These are phyloP conservation scores for Talaromyces atroroseus DNA, from an alignment of 2,329 filamentous ascomycete species.

Conservation along the genomic window DNA sequence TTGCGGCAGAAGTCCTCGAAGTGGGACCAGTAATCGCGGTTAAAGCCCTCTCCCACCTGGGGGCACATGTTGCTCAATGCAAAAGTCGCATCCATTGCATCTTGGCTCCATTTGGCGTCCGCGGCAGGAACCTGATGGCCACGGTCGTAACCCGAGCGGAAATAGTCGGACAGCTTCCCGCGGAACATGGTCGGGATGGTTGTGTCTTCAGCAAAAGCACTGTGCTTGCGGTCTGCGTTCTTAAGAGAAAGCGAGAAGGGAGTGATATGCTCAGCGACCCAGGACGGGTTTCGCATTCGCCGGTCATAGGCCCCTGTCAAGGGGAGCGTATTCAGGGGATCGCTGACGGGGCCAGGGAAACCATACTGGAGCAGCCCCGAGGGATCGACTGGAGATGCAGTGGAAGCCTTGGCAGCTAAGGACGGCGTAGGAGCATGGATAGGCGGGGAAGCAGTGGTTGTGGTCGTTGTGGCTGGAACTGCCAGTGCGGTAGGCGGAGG, in stretches of 20 bases:
- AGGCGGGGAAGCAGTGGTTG: constrained; percentile 27
- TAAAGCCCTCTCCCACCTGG: constrained; percentile 97
- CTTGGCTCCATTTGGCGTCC: constrained; percentile 91
- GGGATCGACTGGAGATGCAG: constrained; percentile 59
- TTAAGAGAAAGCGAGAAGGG: constrained; percentile 69
- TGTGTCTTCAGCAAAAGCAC: constrained; percentile 74
- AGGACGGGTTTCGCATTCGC: constrained; percentile 81
- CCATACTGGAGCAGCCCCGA: constrained; percentile 76
- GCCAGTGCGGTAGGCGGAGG: constrained; percentile 24
- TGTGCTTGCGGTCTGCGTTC: constrained; percentile 78
- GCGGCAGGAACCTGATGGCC: constrained; percentile 96
- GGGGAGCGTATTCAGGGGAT: constrained; percentile 69
- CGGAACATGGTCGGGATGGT: constrained; percentile 79
- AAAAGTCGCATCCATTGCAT: constrained; percentile 93
- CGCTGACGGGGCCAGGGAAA: constrained; percentile 84
- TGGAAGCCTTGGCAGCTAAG: constrained; percentile 22
- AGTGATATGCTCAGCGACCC: constrained; percentile 96
- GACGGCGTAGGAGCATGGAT: constrained; percentile 24
- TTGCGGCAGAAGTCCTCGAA: constrained; percentile 95
- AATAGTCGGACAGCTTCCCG: constrained; percentile 88
- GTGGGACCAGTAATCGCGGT: constrained; percentile 98
- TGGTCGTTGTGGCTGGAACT: constrained; percentile 32
- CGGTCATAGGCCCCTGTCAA: constrained; percentile 88
- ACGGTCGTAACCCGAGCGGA: constrained; percentile 87
- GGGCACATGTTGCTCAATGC: constrained; percentile 95